Conservation (phyloP, 2,329 filamentous ascomycete genomes). For the Paradendryphiella salina region DNA sequence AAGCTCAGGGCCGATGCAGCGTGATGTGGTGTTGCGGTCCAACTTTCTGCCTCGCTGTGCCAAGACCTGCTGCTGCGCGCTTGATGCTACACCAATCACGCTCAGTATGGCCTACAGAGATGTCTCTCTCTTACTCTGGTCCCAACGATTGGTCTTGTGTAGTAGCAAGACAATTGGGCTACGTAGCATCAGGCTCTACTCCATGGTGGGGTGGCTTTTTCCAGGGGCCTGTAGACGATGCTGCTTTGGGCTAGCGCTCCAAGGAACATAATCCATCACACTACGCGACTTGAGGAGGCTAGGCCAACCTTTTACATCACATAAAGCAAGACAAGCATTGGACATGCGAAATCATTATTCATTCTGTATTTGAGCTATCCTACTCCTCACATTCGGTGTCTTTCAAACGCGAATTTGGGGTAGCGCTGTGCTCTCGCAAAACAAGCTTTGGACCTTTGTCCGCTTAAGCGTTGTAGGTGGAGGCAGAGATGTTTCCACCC, state of each 20-base stretch:
- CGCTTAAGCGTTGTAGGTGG: conserved; percentile 89
- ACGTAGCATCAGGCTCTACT: conserved; percentile 1
- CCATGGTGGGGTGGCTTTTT: conserved; percentile 7
- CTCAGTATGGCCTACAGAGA: neutral
- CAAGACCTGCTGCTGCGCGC: conserved; percentile 23
- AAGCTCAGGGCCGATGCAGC: conserved; percentile 20
- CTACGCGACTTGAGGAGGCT: conserved; percentile 1
- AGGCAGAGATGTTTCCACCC: conserved; percentile 95
- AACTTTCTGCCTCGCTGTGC: conserved; percentile 16
- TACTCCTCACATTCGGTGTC: conserved; percentile 16
- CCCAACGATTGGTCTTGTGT: neutral
- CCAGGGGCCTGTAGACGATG: conserved; percentile 8
- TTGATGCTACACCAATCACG: conserved; percentile 16
- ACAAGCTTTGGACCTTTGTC: conserved; percentile 19
- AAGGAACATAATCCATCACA: neutral
- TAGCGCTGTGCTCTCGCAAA: conserved; percentile 22
- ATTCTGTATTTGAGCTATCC: conserved; percentile 30
- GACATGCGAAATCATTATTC: conserved; percentile 27
- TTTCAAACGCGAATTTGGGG: conserved; percentile 8
- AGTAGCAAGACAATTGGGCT: neutral
- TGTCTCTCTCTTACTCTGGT: neutral
- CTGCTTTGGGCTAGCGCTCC: conserved; percentile 9
- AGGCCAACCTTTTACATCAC: neutral
- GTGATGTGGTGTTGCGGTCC: conserved; percentile 20
- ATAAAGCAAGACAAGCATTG: neutral